phyloP scores from a whole-genome alignment of 164 flowering plant species.

The Nymphaea colorata region DNA sequence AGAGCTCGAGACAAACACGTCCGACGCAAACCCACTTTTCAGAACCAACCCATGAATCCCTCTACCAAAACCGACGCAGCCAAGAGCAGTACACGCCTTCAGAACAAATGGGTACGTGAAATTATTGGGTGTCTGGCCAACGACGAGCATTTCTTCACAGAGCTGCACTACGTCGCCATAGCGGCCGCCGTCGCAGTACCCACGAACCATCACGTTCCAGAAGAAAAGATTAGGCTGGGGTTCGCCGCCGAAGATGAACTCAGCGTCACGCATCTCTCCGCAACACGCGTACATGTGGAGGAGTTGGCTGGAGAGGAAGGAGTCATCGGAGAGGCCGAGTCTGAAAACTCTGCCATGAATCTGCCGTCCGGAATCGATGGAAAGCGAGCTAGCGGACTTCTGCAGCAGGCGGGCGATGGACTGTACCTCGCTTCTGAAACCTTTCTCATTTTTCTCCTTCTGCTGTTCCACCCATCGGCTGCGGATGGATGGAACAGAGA shows the following conservation, averaged over 20 bases:
- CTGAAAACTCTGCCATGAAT: conserved; percentile 13
- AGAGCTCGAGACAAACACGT: conserved; percentile 16
- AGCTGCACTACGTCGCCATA: conserved; percentile 7
- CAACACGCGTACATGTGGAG: conserved; percentile 12
- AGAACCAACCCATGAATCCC: conserved; percentile 17
- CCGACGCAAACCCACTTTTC: conserved; percentile 9
- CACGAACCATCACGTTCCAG: conserved; percentile 17
- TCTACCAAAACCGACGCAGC: conserved; percentile 4
- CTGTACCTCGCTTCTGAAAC: not conserved
- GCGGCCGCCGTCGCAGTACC: conserved; percentile 4
- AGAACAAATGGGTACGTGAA: conserved; percentile 21
- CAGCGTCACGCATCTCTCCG: conserved; percentile 9
- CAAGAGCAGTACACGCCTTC: conserved; percentile 11
- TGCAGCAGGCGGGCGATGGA: conserved; percentile 7
- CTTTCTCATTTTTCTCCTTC: not conserved
- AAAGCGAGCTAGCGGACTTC: conserved; percentile 4
- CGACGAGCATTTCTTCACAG: conserved; percentile 10
- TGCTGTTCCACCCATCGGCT: not conserved
- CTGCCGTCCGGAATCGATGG: conserved; percentile 9
- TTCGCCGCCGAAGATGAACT: conserved; percentile 4
- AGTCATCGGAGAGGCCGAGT: conserved; percentile 11
- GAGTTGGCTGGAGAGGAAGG: conserved; percentile 17
- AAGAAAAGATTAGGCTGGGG: conserved; percentile 12
- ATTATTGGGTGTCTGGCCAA: conserved; percentile 12
- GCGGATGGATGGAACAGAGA: no score